Evolutionary conservation across 768 basidiomycete species (phyloP).

Genomic region (Mrakia gelida): DNA sequence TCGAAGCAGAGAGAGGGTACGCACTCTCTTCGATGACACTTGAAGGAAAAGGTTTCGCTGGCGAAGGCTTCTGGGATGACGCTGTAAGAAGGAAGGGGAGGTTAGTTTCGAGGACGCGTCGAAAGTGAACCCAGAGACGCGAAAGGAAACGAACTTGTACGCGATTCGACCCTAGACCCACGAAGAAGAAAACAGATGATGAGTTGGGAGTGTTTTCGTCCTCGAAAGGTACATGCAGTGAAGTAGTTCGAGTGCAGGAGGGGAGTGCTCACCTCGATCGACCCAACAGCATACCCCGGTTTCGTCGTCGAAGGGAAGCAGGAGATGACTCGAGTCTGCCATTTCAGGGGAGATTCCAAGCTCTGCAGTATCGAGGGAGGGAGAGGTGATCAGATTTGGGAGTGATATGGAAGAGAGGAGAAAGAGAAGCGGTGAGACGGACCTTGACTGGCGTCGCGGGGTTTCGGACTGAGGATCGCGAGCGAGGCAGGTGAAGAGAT

Average conservation of each 20-base stretch:
- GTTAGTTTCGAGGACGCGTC: too few relatives aligned
- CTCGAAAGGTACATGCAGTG: too few relatives aligned
- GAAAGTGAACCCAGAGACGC: background rate
- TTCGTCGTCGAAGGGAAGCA: constrained; percentile 70
- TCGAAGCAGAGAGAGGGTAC: too few relatives aligned
- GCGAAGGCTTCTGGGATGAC: constrained; percentile 16
- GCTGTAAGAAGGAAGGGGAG: constrained; percentile 11
- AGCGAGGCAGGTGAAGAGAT: background rate
- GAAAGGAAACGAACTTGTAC: constrained; percentile 67
- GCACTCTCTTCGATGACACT: constrained; percentile 47
- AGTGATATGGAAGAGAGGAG: background rate
- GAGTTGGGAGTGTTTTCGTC: too few relatives aligned
- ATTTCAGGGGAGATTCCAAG: constrained; percentile 77
- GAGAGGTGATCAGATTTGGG: background rate
- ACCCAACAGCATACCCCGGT: constrained; percentile 47
- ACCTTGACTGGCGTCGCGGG: constrained; percentile 15
- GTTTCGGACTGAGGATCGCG: background rate
- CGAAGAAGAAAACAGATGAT: too few relatives aligned
- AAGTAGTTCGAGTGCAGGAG: too few relatives aligned
- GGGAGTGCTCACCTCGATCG: constrained; percentile 64
- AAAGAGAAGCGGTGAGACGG: background rate
- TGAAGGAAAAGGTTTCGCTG: constrained; percentile 80
- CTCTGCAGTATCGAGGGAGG: background rate
- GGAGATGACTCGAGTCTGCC: constrained; percentile 82
- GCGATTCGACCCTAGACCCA: constrained; percentile 41